Evolutionary conservation across 768 basidiomycete genomes (phyloP), one percentile per base, ranked within the genome.

Genomic region (Thelephora ganbajun): DNA sequence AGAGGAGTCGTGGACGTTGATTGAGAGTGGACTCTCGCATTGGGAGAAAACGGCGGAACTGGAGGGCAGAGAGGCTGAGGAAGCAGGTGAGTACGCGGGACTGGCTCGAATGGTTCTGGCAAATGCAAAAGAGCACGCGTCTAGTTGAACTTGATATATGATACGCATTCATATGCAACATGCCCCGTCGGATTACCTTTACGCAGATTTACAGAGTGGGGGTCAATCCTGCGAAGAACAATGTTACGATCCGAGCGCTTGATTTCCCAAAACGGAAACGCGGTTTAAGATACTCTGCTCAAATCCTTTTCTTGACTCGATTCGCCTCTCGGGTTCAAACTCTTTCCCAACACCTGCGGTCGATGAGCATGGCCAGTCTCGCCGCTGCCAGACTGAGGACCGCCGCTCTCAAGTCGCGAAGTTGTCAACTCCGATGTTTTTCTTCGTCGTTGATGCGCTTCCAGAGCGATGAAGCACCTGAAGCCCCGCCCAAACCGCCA

Each of bases 31-130:
- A 0, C 65, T 97, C 14, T 59, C 73, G 3, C 80, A 81, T 50
- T 89, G 84, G 86, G 83, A 91, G 61, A 81, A 80, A 57, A 66
- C 76, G 16, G 68, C 76, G 9, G 81, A 79, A 57, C 70, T 64
- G 18, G 74, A 79, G 54, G 76, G 71, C 20, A 63, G 63, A 22
- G 74, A 76, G 43, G 57, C 61, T 6, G 59, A 59, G 39, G 63
- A 54, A 30, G 81, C 74, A 6, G 61, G 56, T 22, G 80, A 82
- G 63, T 91, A 83, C 54, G 69, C 83, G 42, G 63, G 67, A 43
- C 66, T 92, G 41, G 84, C 86, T 9, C 69, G 78, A 41, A 70
- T 65, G 44, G 87, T 94, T 22, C 57, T 94, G 45, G 62, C 60
- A 42, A 68, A 72, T 60, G 69, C 66, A 44, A 59, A 51, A 20